Conservation (phyloP, 1,284 basidiomycete species). For the Schizophyllum amplum region DNA sequence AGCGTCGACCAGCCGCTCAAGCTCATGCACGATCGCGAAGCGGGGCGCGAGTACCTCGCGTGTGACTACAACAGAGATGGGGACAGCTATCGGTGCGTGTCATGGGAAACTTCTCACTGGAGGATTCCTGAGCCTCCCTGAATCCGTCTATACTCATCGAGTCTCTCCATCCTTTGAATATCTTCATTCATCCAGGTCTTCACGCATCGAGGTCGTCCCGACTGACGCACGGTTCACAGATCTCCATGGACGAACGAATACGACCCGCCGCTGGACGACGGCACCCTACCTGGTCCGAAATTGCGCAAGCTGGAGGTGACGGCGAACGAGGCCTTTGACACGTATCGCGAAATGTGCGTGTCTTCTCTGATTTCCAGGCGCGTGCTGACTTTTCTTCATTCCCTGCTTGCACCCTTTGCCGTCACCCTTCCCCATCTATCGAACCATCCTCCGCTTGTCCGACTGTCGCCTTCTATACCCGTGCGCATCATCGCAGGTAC, state of each 20-base stretch:
- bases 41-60: constrained; percentile 84
- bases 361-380: neutral
- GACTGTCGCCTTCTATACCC: neutral
- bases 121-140: constrained; percentile 1
- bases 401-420: neutral
- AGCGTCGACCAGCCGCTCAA: constrained; percentile 94
- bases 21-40: constrained; percentile 70
- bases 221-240: constrained; percentile 31
- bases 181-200: neutral
- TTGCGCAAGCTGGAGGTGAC: constrained; percentile 88
- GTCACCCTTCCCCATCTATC: too few species aligned
- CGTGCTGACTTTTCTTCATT: neutral
- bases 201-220: constrained; percentile 1
- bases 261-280: constrained; percentile 81
- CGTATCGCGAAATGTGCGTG: constrained; percentile 88
- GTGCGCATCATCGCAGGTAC: constrained; percentile 53
- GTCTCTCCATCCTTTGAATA: neutral
- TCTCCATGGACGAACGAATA: constrained; percentile 98
- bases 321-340: constrained; percentile 95
- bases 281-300: constrained; percentile 76
- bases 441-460: too few species aligned
- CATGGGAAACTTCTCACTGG: neutral
- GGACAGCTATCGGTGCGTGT: constrained; percentile 79
- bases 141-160: neutral
- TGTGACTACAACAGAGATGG: constrained; percentile 99